A percentile compares a stretch with the other conserved stretches of the same genome.
phyloP scores from a whole-genome alignment of 2,329 filamentous ascomycete species.

The Lecanicillium sp. region DNA sequence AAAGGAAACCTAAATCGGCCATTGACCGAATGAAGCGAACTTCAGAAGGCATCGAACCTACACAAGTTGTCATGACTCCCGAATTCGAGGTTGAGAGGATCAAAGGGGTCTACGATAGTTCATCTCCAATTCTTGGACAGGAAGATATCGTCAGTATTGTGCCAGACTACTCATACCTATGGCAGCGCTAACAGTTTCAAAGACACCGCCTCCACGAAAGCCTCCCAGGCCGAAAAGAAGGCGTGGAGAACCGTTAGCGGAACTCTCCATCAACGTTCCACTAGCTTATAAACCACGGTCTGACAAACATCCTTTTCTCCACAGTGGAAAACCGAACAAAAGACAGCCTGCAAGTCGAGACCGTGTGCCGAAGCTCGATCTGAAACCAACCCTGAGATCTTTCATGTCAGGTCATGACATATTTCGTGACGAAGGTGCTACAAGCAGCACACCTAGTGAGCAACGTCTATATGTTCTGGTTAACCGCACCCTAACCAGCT shows the following conservation, averaged over 20 bases:
- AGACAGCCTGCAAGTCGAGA: too few relatives aligned
- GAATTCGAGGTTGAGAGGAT: slow-evolving; percentile 41
- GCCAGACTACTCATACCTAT: neutral
- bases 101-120: slow-evolving; percentile 53
- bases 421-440: too few relatives aligned
- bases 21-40: slow-evolving; percentile 57
- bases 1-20: slow-evolving; percentile 69
- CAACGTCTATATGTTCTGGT: too few relatives aligned
- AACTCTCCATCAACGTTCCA: slow-evolving; percentile 27
- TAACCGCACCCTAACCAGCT: too few relatives aligned
- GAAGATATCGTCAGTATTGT: slow-evolving; percentile 34
- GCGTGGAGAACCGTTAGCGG: slow-evolving; percentile 21
- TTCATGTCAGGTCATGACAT: too few relatives aligned
- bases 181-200: slow-evolving; percentile 9
- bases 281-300: slow-evolving; percentile 7
- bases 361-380: too few relatives aligned
- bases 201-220: slow-evolving; percentile 22
- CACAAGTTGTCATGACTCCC: slow-evolving; percentile 55
- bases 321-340: too few relatives aligned
- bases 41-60: slow-evolving; percentile 56
- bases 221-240: slow-evolving; percentile 21
- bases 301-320: too few relatives aligned
- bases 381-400: too few relatives aligned
- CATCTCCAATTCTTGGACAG: slow-evolving; percentile 36
- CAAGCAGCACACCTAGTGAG: too few relatives aligned